Evolutionary conservation across 177 flowering plant genomes (phyloP), one percentile per base, ranked within the genome.

Genomic region (Tripterygium wilfordii): DNA sequence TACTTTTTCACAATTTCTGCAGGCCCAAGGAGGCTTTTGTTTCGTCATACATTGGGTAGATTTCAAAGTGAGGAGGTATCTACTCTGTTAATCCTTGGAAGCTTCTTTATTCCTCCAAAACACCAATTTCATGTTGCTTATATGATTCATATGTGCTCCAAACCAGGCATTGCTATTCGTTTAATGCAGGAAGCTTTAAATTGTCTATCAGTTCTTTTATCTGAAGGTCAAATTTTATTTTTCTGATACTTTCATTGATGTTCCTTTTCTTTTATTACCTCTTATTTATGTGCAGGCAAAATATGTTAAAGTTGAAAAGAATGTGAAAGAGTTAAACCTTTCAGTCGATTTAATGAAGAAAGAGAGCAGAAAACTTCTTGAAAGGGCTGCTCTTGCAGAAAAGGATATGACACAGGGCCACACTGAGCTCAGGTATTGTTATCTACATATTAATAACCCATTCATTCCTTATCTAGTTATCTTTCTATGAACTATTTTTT

Each of bases 11-110:
- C n/a, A n/a, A n/a, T 37, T 9, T 24, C 9, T 64, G 51, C 74
- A 91, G 96, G 95, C 21, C 94, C 98, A 0, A 78, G 96, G 72
- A 83, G 90, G 68, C 78, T 91, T 65, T 56, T 91, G 63, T 76
- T 78, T 67, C 92, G 90, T 24, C 70, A 88, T 13, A 91, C 98
- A 27, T 47, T 91, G 36, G 90, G 95, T 27, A 75, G 88, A 47
- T 53, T 91, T 60, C 96, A 70, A 38, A 83, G 85, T 57, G 96
- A 91, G 68, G 98, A 91, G 94, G 98, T 87, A 72, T 12, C 31
- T 38, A 28, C 19, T 35, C n/a, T 31, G 12, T 29, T 20, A n/a
- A 21, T 39, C 8, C 10, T 4, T 17, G 33, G 22, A 45, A 38
- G 53, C 52, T 19, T 43, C 40, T 10, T 43, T 30, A 9, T 36